Percentiles rank a stretch among this genome's conserved stretches.
These are phyloP conservation scores for Apium graveolens DNA, from an alignment of 129 eudicot species.

Conservation along the genomic window DNA sequence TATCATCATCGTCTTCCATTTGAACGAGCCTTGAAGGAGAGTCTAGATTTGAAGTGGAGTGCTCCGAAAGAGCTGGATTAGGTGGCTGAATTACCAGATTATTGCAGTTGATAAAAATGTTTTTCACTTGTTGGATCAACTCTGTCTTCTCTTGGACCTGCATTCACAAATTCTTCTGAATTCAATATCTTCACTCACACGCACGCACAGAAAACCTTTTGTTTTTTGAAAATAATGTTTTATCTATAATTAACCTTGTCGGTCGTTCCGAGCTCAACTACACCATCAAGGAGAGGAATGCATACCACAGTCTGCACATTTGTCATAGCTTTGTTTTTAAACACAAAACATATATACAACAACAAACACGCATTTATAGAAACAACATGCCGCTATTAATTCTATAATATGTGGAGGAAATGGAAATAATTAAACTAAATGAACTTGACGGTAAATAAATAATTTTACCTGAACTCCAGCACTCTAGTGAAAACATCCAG, in stretches of 20 bases:
- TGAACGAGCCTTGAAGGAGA: not conserved
- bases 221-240: too few species aligned
- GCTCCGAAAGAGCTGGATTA: constrained; percentile 67
- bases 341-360: not conserved
- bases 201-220: not conserved
- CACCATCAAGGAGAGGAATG: constrained; percentile 78
- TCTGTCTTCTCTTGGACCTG: constrained; percentile 50
- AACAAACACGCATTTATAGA: not conserved
- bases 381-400: not conserved
- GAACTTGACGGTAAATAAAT: not conserved
- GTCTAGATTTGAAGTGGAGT: constrained; percentile 60
- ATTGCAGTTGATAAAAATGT: constrained; percentile 27
- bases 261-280: constrained; percentile 73
- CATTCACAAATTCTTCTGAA: not conserved
- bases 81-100: constrained; percentile 28
- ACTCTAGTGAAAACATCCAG: constrained; percentile 37
- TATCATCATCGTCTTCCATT: constrained; percentile 3
- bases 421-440: not conserved
- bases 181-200: not conserved
- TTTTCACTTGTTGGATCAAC: constrained; percentile 42
- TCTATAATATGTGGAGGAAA: not conserved
- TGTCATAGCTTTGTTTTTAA: not conserved
- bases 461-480: constrained; percentile 66
- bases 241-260: constrained; percentile 28
- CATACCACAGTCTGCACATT: constrained; percentile 75